A percentile compares a stretch with the other conserved stretches of the same genome.
phyloP scores from a whole-genome alignment of 352 stramenopile genomes.

The Globisporangium uncinulatum region DNA sequence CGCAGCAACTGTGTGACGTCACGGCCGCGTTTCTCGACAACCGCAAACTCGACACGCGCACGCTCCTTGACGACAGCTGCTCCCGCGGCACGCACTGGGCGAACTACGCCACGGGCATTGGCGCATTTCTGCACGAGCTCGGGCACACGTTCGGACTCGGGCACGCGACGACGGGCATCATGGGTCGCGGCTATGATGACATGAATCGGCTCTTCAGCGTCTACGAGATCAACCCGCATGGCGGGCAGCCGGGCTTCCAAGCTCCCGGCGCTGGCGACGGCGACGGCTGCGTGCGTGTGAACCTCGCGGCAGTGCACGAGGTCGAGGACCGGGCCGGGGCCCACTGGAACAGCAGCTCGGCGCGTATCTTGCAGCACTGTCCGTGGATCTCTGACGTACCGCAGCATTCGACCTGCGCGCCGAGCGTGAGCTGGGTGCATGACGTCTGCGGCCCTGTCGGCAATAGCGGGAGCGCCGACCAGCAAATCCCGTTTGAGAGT shows the following conservation, averaged over 20 bases:
- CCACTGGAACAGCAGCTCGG: constrained; percentile 54
- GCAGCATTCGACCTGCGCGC: constrained; percentile 24
- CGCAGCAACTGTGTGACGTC: constrained; percentile 37
- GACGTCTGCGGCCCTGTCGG: constrained; percentile 45
- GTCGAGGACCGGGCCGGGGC: constrained; percentile 24
- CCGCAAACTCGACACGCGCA: constrained; percentile 31
- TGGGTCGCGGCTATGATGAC: constrained; percentile 70
- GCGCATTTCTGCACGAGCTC: constrained; percentile 59
- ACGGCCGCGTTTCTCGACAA: constrained; percentile 54
- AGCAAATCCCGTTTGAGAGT: constrained; percentile 26
- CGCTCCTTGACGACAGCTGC: constrained; percentile 58
- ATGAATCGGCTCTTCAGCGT: constrained; percentile 58
- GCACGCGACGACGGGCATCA: constrained; percentile 50
- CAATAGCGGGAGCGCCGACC: constrained; percentile 28
- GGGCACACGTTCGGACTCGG: constrained; percentile 60
- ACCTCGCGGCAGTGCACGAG: constrained; percentile 30
- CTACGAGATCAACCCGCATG: constrained; percentile 26
- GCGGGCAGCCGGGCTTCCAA: constrained; percentile 23
- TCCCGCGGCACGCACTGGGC: constrained; percentile 51
- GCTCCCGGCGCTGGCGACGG: constrained; percentile 4
- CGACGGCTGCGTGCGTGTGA: constrained; percentile 25
- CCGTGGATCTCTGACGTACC: constrained; percentile 43
- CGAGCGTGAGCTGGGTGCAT: constrained; percentile 36
- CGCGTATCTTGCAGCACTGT: constrained; percentile 40
- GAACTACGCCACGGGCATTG: constrained; percentile 61